Percentiles rank a stretch among this genome's conserved stretches.
Evolutionary conservation across 129 eudicot genomes (phyloP).

Genomic region (Lactuca saligna): DNA sequence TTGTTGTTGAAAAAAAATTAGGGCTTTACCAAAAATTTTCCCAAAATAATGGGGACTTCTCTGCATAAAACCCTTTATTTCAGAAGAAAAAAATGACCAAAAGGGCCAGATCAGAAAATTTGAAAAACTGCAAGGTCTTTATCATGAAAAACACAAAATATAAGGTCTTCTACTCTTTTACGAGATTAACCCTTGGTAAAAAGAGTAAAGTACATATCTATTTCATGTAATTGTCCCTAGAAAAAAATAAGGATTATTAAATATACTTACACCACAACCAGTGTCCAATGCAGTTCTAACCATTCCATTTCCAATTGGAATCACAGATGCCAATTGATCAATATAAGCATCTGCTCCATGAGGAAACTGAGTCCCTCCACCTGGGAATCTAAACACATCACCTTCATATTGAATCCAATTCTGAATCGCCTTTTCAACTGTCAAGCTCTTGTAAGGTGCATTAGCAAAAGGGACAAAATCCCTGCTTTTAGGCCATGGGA

Average conservation of each 20-base stretch:
- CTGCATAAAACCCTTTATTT: too few relatives aligned
- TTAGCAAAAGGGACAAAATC: conserved; percentile 68
- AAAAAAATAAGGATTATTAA: not conserved
- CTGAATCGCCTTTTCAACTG: conserved; percentile 73
- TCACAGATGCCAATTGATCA: conserved; percentile 61
- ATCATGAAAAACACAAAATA: not conserved
- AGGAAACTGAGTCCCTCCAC: conserved; percentile 83
- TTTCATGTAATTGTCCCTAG: too few relatives aligned
- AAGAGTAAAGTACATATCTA: not conserved
- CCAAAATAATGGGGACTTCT: too few relatives aligned
- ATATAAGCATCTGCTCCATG: conserved; percentile 75
- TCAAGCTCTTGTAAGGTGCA: conserved; percentile 70
- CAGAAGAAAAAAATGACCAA: too few relatives aligned
- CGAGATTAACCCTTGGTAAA: not conserved
- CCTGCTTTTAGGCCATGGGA: conserved; percentile 74
- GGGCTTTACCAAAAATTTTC: not conserved
- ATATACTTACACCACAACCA: conserved; percentile 63
- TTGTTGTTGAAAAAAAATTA: too few relatives aligned
- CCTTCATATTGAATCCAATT: conserved; percentile 78
- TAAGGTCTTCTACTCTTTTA: too few relatives aligned
- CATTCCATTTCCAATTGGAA: conserved; percentile 59
- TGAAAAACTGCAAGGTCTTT: too few relatives aligned
- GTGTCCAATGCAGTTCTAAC: conserved; percentile 72
- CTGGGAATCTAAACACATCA: conserved; percentile 66
- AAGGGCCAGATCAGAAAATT: too few relatives aligned